Evolutionary conservation across 805 yeast genomes (phyloP).

Genomic region (Kodamaea leandrae): DNA sequence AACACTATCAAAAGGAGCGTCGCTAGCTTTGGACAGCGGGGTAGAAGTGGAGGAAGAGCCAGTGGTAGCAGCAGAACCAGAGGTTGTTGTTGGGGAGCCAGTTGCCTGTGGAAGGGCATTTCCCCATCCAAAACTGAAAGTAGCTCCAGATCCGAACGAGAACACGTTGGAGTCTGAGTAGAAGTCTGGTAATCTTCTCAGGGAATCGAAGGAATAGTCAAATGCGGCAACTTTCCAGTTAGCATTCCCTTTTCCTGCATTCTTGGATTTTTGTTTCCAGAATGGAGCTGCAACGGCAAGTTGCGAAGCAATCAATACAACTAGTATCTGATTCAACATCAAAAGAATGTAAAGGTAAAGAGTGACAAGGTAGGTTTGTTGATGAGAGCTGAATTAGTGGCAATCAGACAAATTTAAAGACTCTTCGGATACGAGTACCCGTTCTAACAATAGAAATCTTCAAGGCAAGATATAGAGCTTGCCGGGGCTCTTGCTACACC

Average conservation of each 20-base stretch:
- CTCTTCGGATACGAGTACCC: no score
- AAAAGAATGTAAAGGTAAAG: no score
- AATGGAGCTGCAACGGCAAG: neutral
- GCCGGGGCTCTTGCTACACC: conserved; percentile 16
- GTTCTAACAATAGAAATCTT: conserved; percentile 17
- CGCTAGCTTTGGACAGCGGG: neutral
- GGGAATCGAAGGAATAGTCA: neutral
- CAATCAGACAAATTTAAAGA: neutral
- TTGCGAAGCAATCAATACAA: neutral
- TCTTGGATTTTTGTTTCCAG: neutral
- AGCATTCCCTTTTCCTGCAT: neutral
- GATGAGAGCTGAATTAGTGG: no score
- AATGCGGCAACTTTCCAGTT: neutral
- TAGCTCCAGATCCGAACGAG: neutral
- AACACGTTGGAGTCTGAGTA: neutral
- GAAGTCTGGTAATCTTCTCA: neutral
- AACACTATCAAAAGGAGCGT: neutral
- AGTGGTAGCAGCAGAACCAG: neutral
- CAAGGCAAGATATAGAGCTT: conserved; percentile 20
- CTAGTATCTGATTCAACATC: neutral
- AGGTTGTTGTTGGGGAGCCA: neutral
- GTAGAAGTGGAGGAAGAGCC: neutral
- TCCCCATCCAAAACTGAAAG: neutral
- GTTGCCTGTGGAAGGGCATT: no score
- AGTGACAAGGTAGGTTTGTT: no score